Evolutionary conservation across 768 basidiomycete genomes (phyloP).

Genomic region (Mycena latifolia): DNA sequence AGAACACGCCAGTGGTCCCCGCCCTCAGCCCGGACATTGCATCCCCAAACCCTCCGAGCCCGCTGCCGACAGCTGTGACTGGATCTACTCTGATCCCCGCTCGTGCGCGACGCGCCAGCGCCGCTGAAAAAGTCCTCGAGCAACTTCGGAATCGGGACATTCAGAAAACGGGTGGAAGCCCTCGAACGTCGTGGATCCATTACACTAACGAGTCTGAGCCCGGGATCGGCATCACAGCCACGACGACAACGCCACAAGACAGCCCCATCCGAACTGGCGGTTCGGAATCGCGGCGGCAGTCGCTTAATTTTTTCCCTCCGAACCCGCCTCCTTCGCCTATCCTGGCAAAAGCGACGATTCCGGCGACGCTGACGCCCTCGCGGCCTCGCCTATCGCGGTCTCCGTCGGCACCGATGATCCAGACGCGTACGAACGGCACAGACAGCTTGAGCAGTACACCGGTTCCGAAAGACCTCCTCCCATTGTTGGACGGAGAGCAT

Average conservation of each 20-base stretch:
- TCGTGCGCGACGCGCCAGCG: slow-evolving; percentile 67
- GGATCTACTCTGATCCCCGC: slow-evolving; percentile 33
- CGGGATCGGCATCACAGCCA: slow-evolving; percentile 25
- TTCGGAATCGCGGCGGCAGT: slow-evolving; percentile 54
- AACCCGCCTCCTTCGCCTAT: slow-evolving; percentile 58
- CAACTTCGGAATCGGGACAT: slow-evolving; percentile 70
- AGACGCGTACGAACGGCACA: slow-evolving; percentile 15
- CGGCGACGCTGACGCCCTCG: slow-evolving; percentile 47
- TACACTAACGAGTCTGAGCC: slow-evolving; percentile 51
- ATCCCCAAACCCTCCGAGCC: slow-evolving; percentile 28
- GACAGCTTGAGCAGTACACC: slow-evolving; percentile 33
- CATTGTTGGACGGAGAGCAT: slow-evolving; percentile 88
- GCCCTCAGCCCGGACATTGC: slow-evolving; percentile 42
- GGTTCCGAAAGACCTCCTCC: slow-evolving; percentile 70
- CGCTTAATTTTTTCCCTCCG: slow-evolving; percentile 48
- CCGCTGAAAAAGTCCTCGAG: slow-evolving; percentile 77
- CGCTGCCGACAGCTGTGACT: slow-evolving; percentile 29
- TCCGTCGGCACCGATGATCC: slow-evolving; percentile 63
- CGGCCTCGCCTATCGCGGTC: slow-evolving; percentile 68
- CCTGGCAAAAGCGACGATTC: slow-evolving; percentile 47
- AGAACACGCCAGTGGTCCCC: slow-evolving; percentile 41
- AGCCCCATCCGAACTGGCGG: slow-evolving; percentile 31
- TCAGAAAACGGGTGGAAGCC: slow-evolving; percentile 54
- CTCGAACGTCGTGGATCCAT: slow-evolving; percentile 59
- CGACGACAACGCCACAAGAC: slow-evolving; percentile 34